These are phyloP conservation scores for Cryphonectria japonica DNA, from an alignment of 2,329 filamentous ascomycete genomes.

Conservation along the genomic window DNA sequence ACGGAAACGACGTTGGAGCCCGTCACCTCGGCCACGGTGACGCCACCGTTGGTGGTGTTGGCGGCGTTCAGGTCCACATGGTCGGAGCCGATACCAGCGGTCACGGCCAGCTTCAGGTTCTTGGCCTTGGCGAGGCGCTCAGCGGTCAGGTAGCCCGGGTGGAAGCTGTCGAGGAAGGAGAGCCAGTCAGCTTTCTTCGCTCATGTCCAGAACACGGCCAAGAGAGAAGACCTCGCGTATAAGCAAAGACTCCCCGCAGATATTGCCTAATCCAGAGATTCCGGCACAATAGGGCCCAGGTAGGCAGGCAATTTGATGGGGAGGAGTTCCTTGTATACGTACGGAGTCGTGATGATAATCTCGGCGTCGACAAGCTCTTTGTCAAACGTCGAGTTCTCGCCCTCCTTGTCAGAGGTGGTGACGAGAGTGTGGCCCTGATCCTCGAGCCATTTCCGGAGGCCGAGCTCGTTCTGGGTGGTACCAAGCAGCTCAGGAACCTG, in stretches of 20 bases:
- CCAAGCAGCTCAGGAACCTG: slow-evolving; percentile 82
- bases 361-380: slow-evolving; percentile 95
- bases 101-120: slow-evolving; percentile 97
- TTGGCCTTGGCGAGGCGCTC: slow-evolving; percentile 97
- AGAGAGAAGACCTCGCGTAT: neutral
- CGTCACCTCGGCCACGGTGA: slow-evolving; percentile 97
- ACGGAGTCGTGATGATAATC: slow-evolving; percentile 99
- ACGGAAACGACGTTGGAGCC: slow-evolving; percentile 98
- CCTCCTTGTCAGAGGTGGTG: slow-evolving; percentile 97
- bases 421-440: slow-evolving; percentile 94
- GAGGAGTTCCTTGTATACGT: slow-evolving; percentile 35
- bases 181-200: neutral
- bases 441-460: slow-evolving; percentile 96
- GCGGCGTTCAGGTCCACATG: slow-evolving; percentile 96
- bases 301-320: neutral
- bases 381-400: slow-evolving; percentile 90
- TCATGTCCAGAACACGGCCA: neutral
- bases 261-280: neutral
- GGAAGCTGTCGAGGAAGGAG: slow-evolving; percentile 68
- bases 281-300: slow-evolving; percentile 25
- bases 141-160: slow-evolving; percentile 95
- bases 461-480: slow-evolving; percentile 98
- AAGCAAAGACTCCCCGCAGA: neutral
- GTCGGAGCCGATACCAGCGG: slow-evolving; percentile 96
- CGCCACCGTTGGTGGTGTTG: slow-evolving; percentile 96